phyloP scores from a whole-genome alignment of 306 rosid genomes.

The Rosa persica region DNA sequence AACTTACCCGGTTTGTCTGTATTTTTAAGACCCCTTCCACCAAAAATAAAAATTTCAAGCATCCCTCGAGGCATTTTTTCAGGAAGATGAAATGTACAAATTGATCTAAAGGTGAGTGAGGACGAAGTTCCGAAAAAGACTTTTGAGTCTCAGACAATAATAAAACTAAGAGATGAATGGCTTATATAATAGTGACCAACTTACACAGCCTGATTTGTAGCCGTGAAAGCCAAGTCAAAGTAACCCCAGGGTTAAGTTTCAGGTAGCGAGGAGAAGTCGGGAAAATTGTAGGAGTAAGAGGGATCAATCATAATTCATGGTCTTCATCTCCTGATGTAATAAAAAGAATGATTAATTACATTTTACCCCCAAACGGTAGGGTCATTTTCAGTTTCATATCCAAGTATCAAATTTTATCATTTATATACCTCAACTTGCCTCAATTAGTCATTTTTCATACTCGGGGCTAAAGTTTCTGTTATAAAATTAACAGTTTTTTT shows the following conservation, averaged over 20 bases:
- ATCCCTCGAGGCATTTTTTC: conserved; percentile 13
- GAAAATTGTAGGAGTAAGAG: neutral
- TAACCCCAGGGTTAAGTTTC: neutral
- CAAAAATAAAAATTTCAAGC: neutral
- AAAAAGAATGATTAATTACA: too few species aligned
- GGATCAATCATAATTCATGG: neutral
- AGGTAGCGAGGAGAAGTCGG: conserved; percentile 6
- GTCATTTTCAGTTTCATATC: too few species aligned
- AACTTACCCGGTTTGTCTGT: neutral
- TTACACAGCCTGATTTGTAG: neutral
- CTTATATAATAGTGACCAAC: neutral
- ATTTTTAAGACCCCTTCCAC: conserved; percentile 4
- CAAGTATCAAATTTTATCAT: too few species aligned
- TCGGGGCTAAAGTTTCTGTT: too few species aligned
- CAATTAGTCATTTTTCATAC: too few species aligned
- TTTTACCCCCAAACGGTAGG: too few species aligned
- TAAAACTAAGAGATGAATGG: neutral
- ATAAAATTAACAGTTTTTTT: too few species aligned
- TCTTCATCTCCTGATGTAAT: too few species aligned
- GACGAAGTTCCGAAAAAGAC: neutral
- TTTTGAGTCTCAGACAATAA: neutral
- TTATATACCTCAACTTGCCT: too few species aligned
- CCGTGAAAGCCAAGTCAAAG: conserved; percentile 4
- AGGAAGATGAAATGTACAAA: neutral
- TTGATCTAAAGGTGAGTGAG: neutral